Evolutionary conservation across 2,329 filamentous ascomycete species (phyloP).

Genomic region (Cladophialophora bantiana): DNA sequence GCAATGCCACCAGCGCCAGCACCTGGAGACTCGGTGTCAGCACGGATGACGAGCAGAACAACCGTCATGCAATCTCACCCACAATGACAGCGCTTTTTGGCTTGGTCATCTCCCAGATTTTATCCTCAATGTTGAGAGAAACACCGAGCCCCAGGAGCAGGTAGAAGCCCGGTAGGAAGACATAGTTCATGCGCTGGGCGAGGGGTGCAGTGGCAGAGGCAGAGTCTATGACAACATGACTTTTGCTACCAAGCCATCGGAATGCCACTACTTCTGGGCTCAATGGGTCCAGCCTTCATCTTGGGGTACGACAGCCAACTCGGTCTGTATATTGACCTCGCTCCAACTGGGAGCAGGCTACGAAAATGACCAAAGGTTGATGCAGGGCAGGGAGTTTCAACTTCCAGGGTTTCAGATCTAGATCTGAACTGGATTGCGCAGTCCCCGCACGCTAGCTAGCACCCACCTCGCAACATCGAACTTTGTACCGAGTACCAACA

Average conservation of each 20-base stretch:
- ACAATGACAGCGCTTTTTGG: slow-evolving; percentile 61
- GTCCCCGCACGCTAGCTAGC: too few relatives aligned
- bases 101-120: slow-evolving; percentile 35
- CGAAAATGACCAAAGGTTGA: background rate
- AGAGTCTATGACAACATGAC: slow-evolving; percentile 40
- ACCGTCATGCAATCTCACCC: slow-evolving; percentile 49
- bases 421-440: background rate
- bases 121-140: background rate
- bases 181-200: slow-evolving; percentile 24
- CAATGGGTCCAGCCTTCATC: background rate
- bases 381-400: background rate
- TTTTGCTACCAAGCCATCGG: slow-evolving; percentile 19
- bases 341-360: background rate
- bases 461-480: too few relatives aligned
- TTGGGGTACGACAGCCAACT: background rate
- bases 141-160: slow-evolving; percentile 3
- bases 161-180: slow-evolving; percentile 15
- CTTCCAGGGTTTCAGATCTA: background rate
- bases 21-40: slow-evolving; percentile 51
- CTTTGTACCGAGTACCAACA: background rate
- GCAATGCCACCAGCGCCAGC: slow-evolving; percentile 75
- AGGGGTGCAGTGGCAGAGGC: slow-evolving; percentile 3
- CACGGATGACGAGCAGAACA: background rate
- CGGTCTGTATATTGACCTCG: background rate
- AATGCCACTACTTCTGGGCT: background rate